These are phyloP conservation scores for Cyberlindnera meyerae DNA, from an alignment of 805 yeast genomes.

Conservation along the genomic window DNA sequence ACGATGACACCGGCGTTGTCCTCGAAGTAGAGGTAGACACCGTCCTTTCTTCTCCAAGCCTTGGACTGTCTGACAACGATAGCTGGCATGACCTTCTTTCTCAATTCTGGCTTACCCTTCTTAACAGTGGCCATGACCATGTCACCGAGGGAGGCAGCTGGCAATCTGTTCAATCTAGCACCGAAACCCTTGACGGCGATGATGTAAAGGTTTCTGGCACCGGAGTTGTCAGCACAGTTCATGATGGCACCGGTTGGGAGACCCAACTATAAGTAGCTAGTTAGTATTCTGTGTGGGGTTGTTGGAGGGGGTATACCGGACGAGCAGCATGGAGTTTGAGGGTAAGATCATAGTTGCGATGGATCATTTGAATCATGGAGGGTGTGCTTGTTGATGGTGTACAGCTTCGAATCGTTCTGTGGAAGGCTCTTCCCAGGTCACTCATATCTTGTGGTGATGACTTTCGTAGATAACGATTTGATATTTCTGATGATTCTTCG, in stretches of 20 bases:
- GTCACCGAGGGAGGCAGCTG: constrained; percentile 99
- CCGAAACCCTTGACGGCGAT: constrained; percentile 98
- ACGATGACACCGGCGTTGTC: constrained; percentile 99
- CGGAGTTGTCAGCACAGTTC: constrained; percentile 99
- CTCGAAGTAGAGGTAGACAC: constrained; percentile 98
- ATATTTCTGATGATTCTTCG: too few species aligned
- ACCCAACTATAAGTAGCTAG: constrained; percentile 65
- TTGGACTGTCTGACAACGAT: constrained; percentile 98
- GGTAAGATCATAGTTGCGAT: too few species aligned
- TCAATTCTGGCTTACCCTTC: constrained; percentile 99
- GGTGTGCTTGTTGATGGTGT: too few species aligned
- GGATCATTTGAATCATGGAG: too few species aligned
- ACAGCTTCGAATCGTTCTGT: too few species aligned
- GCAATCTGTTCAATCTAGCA: constrained; percentile 99
- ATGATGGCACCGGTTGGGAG: constrained; percentile 99
- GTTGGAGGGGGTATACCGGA: too few species aligned
- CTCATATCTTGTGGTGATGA: too few species aligned
- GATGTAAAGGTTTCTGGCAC: constrained; percentile 99
- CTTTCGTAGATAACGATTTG: too few species aligned
- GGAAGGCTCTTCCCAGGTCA: too few species aligned
- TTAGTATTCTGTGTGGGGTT: constrained; percentile 16
- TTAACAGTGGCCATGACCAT: constrained; percentile 99
- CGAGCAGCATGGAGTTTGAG: too few species aligned
- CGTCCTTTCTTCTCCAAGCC: constrained; percentile 99
- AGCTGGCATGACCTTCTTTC: constrained; percentile 99